Evolutionary conservation across 2,329 filamentous ascomycete genomes (phyloP), one percentile per base, ranked within the genome.

Genomic region (Didymella sp.): DNA sequence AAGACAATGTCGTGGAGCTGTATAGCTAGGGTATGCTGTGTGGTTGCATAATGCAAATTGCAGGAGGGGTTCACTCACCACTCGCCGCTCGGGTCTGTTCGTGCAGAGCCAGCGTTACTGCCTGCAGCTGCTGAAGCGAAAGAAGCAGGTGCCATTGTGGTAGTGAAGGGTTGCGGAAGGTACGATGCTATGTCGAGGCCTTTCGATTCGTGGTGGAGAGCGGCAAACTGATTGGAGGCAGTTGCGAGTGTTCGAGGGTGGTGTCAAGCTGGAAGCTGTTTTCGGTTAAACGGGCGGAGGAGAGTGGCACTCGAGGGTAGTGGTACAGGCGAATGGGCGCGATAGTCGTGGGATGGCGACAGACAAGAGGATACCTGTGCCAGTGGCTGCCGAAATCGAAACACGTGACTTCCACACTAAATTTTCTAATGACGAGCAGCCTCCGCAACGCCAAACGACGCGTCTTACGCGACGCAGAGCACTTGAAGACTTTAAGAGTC

Each of bases 51-150:
- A 37, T 44, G 59, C 38, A 30, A 60, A 56, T 52, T 42, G 15
- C 28, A 35, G 13, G 25, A 42, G 38, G n/a, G 24, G 31, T 48
- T 52, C 46, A 78, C 79, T 73, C 69, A 82, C 80, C 80, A 81
- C 64, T 81, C 80, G 58, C 70, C 76, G 60, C 68, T 70, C 35
- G 76, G 71, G 25, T 81, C 79, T 70, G 71, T 60, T 58, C 80
- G 79, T 66, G 77, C 67, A 59, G 75, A 66, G 66, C 69, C 76
- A 55, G 76, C 66, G 61, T 67, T 77, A 70, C 68, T 79, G 66
- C 76, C 78, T 58, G 80, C 79, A 17, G 80, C 80, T 55, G 80
- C 80, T 56, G 80, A 82, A 64, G 80, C 80, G 69, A 82, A 82
- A 56, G 79, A 80, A 49, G 80, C 77, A 61, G 80, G 79, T 63